Conservation (phyloP, 345 rosid genomes). For the Salix viminalis region DNA sequence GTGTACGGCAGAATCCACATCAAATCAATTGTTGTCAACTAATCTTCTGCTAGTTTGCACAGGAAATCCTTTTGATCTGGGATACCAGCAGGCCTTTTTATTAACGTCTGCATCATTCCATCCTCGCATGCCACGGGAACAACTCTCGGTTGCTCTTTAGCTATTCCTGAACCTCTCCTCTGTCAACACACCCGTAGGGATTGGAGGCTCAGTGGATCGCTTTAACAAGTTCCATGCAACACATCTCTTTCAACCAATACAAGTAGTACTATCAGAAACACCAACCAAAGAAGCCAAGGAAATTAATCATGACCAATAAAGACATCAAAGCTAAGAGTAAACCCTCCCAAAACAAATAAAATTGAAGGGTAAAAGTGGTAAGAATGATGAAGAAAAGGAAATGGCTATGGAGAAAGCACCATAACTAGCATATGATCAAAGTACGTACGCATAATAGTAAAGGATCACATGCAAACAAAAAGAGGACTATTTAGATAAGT, state of each 20-base stretch:
- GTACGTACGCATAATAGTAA: too few species aligned
- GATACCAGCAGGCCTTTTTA: background rate
- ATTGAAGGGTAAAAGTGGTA: background rate
- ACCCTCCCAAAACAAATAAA: too few species aligned
- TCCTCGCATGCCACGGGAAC: background rate
- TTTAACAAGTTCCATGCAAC: background rate
- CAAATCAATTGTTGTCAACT: background rate
- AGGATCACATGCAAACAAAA: too few species aligned
- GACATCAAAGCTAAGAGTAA: background rate
- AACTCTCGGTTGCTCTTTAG: constrained; percentile 1
- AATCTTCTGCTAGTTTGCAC: background rate
- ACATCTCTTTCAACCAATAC: background rate
- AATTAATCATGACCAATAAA: background rate
- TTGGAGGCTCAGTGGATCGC: background rate
- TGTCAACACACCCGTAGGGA: background rate
- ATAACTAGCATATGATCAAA: too few species aligned
- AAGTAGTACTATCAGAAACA: background rate
- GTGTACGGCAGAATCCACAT: background rate
- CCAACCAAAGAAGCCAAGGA: background rate
- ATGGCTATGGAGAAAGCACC: too few species aligned
- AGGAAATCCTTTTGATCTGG: background rate
- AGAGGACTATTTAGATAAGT: too few species aligned
- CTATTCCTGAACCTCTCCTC: background rate
- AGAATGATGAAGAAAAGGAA: too few species aligned
- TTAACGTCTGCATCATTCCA: background rate